phyloP scores from a whole-genome alignment of 169 alveolate genomes.

The Plasmodium fragile region DNA sequence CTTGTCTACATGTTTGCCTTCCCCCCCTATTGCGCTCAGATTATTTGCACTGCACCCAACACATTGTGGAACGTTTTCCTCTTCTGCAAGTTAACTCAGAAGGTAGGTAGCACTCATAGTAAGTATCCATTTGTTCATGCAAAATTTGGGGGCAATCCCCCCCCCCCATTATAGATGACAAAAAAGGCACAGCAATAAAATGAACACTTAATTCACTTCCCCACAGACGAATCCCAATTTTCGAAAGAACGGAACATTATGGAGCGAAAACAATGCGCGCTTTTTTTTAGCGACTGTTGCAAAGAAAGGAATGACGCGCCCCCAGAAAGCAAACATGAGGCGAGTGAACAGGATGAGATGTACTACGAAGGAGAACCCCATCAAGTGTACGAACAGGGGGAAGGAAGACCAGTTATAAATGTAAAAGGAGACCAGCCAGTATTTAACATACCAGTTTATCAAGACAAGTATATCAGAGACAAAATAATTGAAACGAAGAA shows the following conservation, averaged over 20 bases:
- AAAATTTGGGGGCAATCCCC: background rate
- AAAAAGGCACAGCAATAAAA: background rate
- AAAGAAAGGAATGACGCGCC: background rate
- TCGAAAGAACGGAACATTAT: background rate
- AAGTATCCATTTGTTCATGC: background rate
- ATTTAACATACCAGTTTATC: constrained; percentile 89
- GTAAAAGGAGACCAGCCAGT: constrained; percentile 90
- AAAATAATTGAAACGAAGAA: constrained; percentile 87
- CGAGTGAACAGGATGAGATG: background rate
- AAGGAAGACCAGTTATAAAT: constrained; percentile 83
- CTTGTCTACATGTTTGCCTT: background rate
- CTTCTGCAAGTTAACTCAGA: background rate
- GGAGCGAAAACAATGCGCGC: constrained; percentile 41
- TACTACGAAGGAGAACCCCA: constrained; percentile 7
- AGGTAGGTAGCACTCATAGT: background rate
- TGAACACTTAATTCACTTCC: background rate
- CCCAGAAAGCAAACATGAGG: background rate
- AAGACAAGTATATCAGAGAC: constrained; percentile 88
- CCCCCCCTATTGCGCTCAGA: background rate
- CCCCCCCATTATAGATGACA: background rate
- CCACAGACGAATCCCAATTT: background rate
- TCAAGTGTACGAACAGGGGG: constrained; percentile 61
- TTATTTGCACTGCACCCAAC: background rate
- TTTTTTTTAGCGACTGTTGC: constrained; percentile 54
- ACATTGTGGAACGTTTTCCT: background rate